These are phyloP conservation scores for Ceratocystis alfenasii DNA, from an alignment of 2,329 filamentous ascomycete species.

Conservation along the genomic window DNA sequence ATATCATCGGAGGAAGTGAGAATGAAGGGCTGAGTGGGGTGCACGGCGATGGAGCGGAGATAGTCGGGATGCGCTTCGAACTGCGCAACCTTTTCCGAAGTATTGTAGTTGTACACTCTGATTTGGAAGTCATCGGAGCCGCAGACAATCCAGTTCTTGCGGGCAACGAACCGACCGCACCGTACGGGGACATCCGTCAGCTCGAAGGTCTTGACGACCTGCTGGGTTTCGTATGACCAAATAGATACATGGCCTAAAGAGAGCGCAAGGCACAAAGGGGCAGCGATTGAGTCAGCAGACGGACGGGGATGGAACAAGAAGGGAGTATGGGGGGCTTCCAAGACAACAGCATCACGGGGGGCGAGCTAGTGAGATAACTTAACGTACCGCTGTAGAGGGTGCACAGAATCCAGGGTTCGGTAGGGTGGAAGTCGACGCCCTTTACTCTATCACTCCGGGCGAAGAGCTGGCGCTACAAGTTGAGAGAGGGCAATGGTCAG, in stretches of 20 bases:
- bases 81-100: slow-evolving; percentile 91
- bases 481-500: slow-evolving; percentile 6
- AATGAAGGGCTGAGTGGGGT: slow-evolving; percentile 90
- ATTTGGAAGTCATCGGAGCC: slow-evolving; percentile 84
- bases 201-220: slow-evolving; percentile 97
- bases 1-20: slow-evolving; percentile 95
- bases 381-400: slow-evolving; percentile 83
- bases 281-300: background rate
- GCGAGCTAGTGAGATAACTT: background rate
- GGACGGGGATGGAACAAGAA: slow-evolving; percentile 21
- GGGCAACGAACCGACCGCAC: slow-evolving; percentile 87
- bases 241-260: slow-evolving; percentile 88
- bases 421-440: slow-evolving; percentile 91
- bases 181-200: slow-evolving; percentile 95
- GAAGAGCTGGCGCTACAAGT: slow-evolving; percentile 36
- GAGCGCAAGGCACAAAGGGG: background rate
- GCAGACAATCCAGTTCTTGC: slow-evolving; percentile 98
- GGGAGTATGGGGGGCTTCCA: slow-evolving; percentile 4
- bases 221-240: slow-evolving; percentile 95
- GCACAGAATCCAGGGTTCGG: slow-evolving; percentile 92
- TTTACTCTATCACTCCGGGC: slow-evolving; percentile 92
- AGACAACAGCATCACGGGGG: slow-evolving; percentile 1
- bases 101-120: slow-evolving; percentile 98
- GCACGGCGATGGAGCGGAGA: slow-evolving; percentile 89
- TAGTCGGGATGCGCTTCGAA: slow-evolving; percentile 98